phyloP scores from a whole-genome alignment of 2,329 filamentous ascomycete species.

The Hypomyces perniciosus region DNA sequence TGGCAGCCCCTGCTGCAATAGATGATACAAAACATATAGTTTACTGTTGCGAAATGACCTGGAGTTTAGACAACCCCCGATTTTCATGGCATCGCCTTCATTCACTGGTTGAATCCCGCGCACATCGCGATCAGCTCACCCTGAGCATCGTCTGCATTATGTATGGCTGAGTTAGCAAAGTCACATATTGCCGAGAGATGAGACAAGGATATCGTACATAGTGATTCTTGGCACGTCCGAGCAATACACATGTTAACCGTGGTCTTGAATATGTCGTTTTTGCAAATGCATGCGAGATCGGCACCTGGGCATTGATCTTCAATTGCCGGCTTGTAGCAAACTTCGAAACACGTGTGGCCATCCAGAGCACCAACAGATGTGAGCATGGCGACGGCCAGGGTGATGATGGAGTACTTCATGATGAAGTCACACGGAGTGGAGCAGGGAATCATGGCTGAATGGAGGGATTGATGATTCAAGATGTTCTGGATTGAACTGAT shows the following conservation, averaged over 20 bases:
- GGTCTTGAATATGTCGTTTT: slow-evolving; percentile 5
- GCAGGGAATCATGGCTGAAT: neutral
- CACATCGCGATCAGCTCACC: no score
- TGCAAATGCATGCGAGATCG: slow-evolving; percentile 2
- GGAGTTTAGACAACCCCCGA: no score
- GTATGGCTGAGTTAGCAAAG: no score
- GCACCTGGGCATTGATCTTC: slow-evolving; percentile 6
- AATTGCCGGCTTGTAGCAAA: slow-evolving; percentile 2
- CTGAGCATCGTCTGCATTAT: no score
- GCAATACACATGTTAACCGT: slow-evolving; percentile 7
- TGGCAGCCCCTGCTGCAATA: no score
- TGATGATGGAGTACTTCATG: neutral
- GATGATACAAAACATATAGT: no score
- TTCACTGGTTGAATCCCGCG: no score
- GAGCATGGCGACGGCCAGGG: slow-evolving; percentile 1
- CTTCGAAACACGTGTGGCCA: slow-evolving; percentile 3
- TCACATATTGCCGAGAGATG: no score
- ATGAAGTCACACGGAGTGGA: neutral
- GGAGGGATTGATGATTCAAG: no score
- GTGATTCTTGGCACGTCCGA: slow-evolving; percentile 7
- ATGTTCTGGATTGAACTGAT: no score
- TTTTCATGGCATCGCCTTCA: no score
- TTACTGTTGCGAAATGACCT: no score
- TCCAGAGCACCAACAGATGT: slow-evolving; percentile 2
- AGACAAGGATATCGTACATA: neutral